Base-by-base conservation (phyloP, 192 early-diverging fungal genomes). In the Anaeromyces robustus region DNA sequence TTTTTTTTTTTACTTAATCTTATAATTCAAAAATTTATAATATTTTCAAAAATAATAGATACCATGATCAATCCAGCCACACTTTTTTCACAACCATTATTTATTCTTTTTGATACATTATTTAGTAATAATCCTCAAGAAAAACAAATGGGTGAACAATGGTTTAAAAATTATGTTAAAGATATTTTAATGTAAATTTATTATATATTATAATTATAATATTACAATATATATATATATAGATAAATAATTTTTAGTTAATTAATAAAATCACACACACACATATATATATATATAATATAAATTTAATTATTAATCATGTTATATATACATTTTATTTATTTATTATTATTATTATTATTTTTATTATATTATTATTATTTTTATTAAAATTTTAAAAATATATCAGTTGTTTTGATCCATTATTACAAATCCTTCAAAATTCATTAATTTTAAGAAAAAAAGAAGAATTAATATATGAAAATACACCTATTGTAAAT, bases 101-200 rank as follows among this genome's bases (percentile, higher is more conserved):
- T 95, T 81, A 80, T 97, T 13, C 89, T 94, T 77, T 83, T 97
- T 13, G 96, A 97, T 80, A 86, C 89, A 52, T 84, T 94, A 41
- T 81, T 86, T 30, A 89, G 89, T 31, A 82, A 86, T 30, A 87
- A 86, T 77, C 87, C 89, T 0, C 82, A 87, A 0, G 85, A 91
- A 79, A 86, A 87, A 34, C 86, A 91, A 30, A 88, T 87, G 19
- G 92, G 91, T 30, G 92, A 94, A 78, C 88, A 86, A 11, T 94
- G 92, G 92, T 88, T 94, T 41, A 86, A 92, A 34, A 89, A 87
- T 77, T 89, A 93, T 79, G 85, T 92, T 9, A 88, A 83, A 32
- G 89, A 87, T 19, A 92, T 92, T 80, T 81, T 82, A 17, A 79
- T 83, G 85, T 87, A n/a, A 43, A 79, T n/a, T 30, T 16, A 19